Evolutionary conservation across 2,329 filamentous ascomycete genomes (phyloP).

Genomic region (Bipolaris bicolor): DNA sequence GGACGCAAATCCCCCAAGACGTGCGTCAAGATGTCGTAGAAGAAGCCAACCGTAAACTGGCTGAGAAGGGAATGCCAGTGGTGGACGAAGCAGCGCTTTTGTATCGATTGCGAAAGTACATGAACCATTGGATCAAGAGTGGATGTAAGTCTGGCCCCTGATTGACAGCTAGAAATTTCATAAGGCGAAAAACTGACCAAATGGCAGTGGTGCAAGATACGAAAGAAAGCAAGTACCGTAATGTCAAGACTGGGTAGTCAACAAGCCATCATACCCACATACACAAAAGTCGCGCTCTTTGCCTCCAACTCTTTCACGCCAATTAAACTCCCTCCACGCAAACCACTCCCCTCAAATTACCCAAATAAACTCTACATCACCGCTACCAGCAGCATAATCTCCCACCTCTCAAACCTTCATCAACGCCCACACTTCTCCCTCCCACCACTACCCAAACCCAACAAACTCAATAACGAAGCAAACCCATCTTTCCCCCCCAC

Average conservation of each 20-base stretch:
- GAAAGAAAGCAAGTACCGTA: neutral
- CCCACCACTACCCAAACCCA: no score
- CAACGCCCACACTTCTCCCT: no score
- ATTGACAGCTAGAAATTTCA: neutral
- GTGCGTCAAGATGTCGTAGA: neutral
- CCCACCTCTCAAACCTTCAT: no score
- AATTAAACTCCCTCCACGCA: neutral
- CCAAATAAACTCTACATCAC: no score
- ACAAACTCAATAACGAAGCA: no score
- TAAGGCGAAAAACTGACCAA: neutral
- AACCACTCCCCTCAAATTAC: no score
- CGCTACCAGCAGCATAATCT: no score
- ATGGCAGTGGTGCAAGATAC: neutral
- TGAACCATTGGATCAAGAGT: constrained; percentile 11
- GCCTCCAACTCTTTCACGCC: neutral
- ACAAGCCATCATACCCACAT: neutral
- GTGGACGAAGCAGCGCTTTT: constrained; percentile 9
- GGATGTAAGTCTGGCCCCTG: neutral
- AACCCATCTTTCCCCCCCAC: no score
- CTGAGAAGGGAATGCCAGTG: constrained; percentile 2
- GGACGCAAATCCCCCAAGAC: constrained; percentile 9
- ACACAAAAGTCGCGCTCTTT: neutral
- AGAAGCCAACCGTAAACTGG: constrained; percentile 8
- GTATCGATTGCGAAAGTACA: constrained; percentile 8
- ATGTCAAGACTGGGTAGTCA: neutral